Base-by-base conservation (phyloP, 345 rosid species). In the Sonneratia alba region DNA sequence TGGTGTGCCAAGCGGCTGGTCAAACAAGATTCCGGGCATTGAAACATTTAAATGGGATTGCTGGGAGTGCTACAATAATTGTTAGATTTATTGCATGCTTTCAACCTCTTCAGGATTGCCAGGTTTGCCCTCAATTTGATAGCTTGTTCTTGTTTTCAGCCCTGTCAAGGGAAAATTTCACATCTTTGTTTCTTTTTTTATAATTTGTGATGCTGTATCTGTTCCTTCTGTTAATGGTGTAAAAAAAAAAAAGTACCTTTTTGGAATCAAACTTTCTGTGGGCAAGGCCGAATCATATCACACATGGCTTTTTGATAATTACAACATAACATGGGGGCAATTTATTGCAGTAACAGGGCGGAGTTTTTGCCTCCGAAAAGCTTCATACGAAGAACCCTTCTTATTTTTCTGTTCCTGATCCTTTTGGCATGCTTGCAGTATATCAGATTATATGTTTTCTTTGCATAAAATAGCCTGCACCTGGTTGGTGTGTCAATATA, bases 1-100 rank as follows among this genome's bases (percentile, higher is more conserved):
- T 95, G 99, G 99, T 95, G 90, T 87, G 99, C 81, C 99, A 95
- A 86, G 90, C 96, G 70, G 98, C 98, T 53, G 78, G 96, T 80
- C 94, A 85, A 80, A 95, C 96, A 75, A 95, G 91, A 85, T 95
- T 95, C 80, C 93, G 94, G 79, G 93, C 90, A 67, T 84, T 89
- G 75, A 95, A 90, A 80, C 86, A 92, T 81, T 97, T 89, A 82
- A 86, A 84, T 74, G 97, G 99, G 70, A 83, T 81, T 86, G 89
- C 96, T 45, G 97, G 97, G 84, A 85, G 75, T 71, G 78, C 92
- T 67, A 82, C 92, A 1, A 88, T 95, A 77, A 82, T 92, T 79
- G 97, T 95, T 76, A 88, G 91, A 85, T 89, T 95, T 32, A 87
- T 95, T 81, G 98, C 92, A 79, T 95, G 99, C 87, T 95, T 89